Conservation (phyloP, 495 filamentous ascomycete species). For the Chlorociboria aeruginascens region DNA sequence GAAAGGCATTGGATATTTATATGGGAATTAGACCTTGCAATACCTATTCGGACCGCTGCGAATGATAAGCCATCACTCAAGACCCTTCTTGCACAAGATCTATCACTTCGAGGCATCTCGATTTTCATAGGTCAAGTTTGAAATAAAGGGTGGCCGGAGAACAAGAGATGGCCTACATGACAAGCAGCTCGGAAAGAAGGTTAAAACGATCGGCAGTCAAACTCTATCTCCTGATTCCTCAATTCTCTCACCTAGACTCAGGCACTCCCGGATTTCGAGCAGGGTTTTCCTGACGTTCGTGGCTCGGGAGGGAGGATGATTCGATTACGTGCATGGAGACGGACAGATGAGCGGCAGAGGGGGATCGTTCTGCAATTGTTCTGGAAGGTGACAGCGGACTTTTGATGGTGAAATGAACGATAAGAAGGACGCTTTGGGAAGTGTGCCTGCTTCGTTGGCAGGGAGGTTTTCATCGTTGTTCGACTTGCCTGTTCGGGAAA, state of each 20-base stretch:
- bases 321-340: neutral
- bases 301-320: neutral
- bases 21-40: neutral
- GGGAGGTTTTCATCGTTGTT: no score
- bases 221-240: constrained; percentile 1
- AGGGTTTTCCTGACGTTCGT: neutral
- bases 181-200: neutral
- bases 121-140: constrained; percentile 7
- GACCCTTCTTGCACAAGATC: no score
- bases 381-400: neutral
- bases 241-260: neutral
- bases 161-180: no score
- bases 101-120: no score
- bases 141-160: no score
- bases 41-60: no score
- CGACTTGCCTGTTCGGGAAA: no score
- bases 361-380: neutral
- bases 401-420: no score
- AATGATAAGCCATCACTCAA: no score
- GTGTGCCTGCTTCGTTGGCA: no score
- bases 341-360: neutral
- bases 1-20: neutral
- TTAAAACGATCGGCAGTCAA: constrained; percentile 10
- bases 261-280: neutral
- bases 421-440: no score